Percentiles rank a stretch among this genome's conserved stretches.
Evolutionary conservation across 2,329 filamentous ascomycete species (phyloP).

Genomic region (Colletotrichum sojae): DNA sequence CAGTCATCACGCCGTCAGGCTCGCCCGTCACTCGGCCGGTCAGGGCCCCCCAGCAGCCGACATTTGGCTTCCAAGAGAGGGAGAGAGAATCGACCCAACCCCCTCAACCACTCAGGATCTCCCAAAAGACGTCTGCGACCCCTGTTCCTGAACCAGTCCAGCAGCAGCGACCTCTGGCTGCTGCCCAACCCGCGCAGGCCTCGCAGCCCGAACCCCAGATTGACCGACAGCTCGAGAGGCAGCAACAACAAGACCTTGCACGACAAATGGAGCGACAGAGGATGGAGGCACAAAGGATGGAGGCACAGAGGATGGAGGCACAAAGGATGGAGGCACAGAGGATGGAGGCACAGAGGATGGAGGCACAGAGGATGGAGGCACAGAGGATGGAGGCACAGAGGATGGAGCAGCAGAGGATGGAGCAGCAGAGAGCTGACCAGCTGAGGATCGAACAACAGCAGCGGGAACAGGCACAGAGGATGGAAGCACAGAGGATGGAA

Average conservation of each 20-base stretch:
- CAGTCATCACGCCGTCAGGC: conserved; percentile 58
- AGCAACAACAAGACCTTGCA: conserved; percentile 45
- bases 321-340: conserved; percentile 44
- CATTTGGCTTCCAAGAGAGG: conserved; percentile 62
- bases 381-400: conserved; percentile 40
- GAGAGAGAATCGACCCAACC: conserved; percentile 54
- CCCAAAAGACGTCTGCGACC: conserved; percentile 55
- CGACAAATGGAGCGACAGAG: conserved; percentile 44
- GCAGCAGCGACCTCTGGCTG: conserved; percentile 52
- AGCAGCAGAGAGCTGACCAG: conserved; percentile 41
- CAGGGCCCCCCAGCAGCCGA: conserved; percentile 56
- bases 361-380: conserved; percentile 39
- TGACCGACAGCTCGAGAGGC: conserved; percentile 44
- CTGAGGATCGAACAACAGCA: conserved; percentile 34
- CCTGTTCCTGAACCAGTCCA: conserved; percentile 50
- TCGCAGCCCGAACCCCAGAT: conserved; percentile 49
- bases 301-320: conserved; percentile 39
- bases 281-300: conserved; percentile 45
- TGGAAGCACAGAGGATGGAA: not conserved
- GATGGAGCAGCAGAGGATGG: conserved; percentile 37
- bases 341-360: conserved; percentile 45
- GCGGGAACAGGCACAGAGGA: conserved; percentile 27
- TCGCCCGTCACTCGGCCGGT: conserved; percentile 61
- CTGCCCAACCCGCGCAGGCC: conserved; percentile 52
- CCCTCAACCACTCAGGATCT: conserved; percentile 55